These are phyloP conservation scores for Hyphopichia pseudoburtonii DNA, from an alignment of 1,139 yeast genomes.

Conservation along the genomic window DNA sequence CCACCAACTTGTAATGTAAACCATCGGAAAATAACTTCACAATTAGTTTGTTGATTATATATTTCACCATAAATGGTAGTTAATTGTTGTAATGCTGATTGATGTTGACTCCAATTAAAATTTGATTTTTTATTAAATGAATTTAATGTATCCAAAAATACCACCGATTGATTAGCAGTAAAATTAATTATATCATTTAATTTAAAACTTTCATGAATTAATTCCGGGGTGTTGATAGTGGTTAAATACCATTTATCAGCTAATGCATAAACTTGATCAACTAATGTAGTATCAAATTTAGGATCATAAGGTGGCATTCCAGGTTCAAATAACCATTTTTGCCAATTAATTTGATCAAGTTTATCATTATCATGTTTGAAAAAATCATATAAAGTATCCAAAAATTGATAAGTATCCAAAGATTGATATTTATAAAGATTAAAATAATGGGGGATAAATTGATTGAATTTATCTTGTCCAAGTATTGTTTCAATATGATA, in stretches of 20 bases:
- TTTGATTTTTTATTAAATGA: conserved; percentile 30
- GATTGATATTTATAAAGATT: conserved; percentile 65
- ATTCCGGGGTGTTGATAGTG: conserved; percentile 14
- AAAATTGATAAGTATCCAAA: conserved; percentile 77
- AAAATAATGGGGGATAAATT: conserved; percentile 79
- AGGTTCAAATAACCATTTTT: conserved; percentile 74
- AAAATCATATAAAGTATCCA: conserved; percentile 70
- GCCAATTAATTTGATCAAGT: conserved; percentile 78
- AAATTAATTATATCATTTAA: conserved; percentile 52
- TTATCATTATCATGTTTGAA: conserved; percentile 48
- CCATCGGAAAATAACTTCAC: conserved; percentile 83
- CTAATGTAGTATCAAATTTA: conserved; percentile 72
- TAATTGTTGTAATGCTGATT: conserved; percentile 41
- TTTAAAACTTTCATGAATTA: conserved; percentile 16
- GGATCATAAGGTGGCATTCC: conserved; percentile 87
- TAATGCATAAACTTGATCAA: conserved; percentile 66
- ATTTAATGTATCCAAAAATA: conserved; percentile 67
- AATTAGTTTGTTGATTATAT: conserved; percentile 58
- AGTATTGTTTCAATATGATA: conserved; percentile 27
- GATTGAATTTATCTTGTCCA: conserved; percentile 61
- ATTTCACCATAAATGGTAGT: conserved; percentile 38
- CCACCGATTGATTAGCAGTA: conserved; percentile 74
- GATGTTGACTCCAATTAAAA: conserved; percentile 40
- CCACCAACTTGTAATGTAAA: conserved; percentile 61
- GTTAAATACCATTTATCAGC: conserved; percentile 64